Conservation (phyloP, 2,329 filamentous ascomycete genomes). For the Pestalotiopsis sp. region DNA sequence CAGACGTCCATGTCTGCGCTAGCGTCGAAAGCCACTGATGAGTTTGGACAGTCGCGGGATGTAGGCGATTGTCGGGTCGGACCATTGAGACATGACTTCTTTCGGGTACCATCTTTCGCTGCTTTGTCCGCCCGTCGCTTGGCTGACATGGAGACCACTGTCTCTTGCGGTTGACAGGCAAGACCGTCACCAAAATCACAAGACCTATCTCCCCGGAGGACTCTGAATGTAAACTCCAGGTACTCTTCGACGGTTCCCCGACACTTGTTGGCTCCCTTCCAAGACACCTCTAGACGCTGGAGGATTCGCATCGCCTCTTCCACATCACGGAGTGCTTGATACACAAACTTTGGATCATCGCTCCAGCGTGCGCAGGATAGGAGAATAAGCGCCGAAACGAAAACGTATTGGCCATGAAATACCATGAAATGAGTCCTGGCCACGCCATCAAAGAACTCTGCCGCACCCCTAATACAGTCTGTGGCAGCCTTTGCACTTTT, state of each 20-base stretch:
- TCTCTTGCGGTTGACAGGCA: background rate
- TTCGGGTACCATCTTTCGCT: background rate
- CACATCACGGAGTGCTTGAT: background rate
- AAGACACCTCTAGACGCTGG: background rate
- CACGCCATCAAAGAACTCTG: background rate
- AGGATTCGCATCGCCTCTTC: constrained; percentile 1
- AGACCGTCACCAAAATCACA: background rate
- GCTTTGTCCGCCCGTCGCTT: background rate
- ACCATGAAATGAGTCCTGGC: constrained; percentile 3
- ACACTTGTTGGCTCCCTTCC: constrained; percentile 7
- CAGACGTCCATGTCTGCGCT: background rate
- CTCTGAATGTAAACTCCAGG: constrained; percentile 3
- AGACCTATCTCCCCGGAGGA: background rate
- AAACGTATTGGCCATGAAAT: constrained; percentile 7
- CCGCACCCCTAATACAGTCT: background rate
- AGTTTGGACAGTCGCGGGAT: background rate
- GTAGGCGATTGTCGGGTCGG: background rate
- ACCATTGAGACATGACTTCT: background rate
- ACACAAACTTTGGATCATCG: constrained; percentile 6
- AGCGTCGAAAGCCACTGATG: background rate
- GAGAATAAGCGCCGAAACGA: background rate
- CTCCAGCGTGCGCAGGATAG: background rate
- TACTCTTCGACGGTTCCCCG: constrained; percentile 6
- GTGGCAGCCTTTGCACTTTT: constrained; percentile 7
- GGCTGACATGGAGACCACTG: background rate